These are phyloP conservation scores for Ophiocordyceps polyrhachis-furcata DNA, from an alignment of 2,329 filamentous ascomycete genomes.

Conservation along the genomic window DNA sequence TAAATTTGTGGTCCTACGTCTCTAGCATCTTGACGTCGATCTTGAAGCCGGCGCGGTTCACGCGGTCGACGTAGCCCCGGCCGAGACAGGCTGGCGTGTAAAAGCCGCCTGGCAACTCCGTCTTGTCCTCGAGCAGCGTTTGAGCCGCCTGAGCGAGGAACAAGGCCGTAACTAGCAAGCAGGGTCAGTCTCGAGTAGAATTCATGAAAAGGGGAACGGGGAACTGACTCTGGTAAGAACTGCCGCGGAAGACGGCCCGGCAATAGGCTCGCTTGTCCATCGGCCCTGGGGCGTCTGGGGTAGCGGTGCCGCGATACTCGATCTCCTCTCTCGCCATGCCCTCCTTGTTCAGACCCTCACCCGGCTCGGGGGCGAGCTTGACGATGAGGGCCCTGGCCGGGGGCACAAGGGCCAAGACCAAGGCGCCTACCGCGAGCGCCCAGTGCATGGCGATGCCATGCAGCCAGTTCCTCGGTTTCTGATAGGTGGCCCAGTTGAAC, in stretches of 20 bases:
- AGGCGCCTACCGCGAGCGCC: constrained; percentile 20
- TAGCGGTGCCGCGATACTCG: constrained; percentile 44
- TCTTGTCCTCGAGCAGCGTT: constrained; percentile 44
- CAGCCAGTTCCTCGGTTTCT: constrained; percentile 29
- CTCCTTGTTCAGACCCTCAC: constrained; percentile 34
- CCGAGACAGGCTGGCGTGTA: constrained; percentile 57
- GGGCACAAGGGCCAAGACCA: constrained; percentile 25
- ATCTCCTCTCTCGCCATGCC: constrained; percentile 37
- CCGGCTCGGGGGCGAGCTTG: constrained; percentile 30
- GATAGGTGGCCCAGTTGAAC: constrained; percentile 39
- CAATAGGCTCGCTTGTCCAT: constrained; percentile 31
- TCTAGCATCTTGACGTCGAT: constrained; percentile 29
- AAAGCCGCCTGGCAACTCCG: constrained; percentile 43
- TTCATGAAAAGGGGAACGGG: not conserved
- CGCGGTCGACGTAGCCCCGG: constrained; percentile 43
- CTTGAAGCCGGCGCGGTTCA: constrained; percentile 42
- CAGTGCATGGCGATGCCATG: constrained; percentile 31
- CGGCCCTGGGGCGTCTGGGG: constrained; percentile 32
- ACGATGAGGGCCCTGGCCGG: constrained; percentile 26
- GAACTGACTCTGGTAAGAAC: constrained; percentile 44
- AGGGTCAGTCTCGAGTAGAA: not conserved
- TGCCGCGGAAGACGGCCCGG: constrained; percentile 36
- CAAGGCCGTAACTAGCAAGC: constrained; percentile 39
- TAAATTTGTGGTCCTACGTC: not conserved
- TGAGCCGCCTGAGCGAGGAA: constrained; percentile 45